Conservation (phyloP, 2,329 filamentous ascomycete species). For the Pseudogymnoascus sp. region DNA sequence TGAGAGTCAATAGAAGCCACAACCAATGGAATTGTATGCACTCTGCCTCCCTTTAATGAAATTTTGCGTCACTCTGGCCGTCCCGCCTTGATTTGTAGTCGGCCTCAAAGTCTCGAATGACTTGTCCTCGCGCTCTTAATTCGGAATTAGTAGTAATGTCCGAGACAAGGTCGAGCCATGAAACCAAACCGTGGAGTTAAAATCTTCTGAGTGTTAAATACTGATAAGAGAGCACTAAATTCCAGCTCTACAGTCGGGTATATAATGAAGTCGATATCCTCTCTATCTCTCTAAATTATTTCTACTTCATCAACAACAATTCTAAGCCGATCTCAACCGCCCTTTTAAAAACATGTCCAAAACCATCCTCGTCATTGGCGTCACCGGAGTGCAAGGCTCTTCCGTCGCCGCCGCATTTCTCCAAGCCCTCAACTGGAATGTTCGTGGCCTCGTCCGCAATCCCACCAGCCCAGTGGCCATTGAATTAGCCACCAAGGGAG, state of each 20-base stretch:
- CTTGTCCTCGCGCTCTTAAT: not conserved
- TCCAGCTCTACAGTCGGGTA: not conserved
- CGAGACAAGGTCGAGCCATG: not conserved
- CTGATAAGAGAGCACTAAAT: not conserved
- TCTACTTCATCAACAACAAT: not conserved
- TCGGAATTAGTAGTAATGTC: not conserved
- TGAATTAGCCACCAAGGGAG: slow-evolving; percentile 30
- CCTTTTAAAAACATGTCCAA: not conserved
- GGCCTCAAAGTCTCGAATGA: not conserved
- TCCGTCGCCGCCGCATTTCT: slow-evolving; percentile 20
- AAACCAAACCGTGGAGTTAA: not conserved
- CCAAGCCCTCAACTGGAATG: slow-evolving; percentile 12
- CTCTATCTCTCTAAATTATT: not conserved
- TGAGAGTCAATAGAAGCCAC: not conserved
- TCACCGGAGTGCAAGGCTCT: slow-evolving; percentile 2
- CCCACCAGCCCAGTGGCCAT: slow-evolving; percentile 20
- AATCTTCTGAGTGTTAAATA: not conserved
- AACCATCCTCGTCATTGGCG: not conserved
- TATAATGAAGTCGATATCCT: not conserved
- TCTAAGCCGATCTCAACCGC: not conserved
- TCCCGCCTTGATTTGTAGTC: not conserved
- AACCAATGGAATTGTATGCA: not conserved
- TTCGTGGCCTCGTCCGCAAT: slow-evolving; percentile 18
- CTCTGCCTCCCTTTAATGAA: not conserved
- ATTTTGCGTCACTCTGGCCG: not conserved